These are phyloP conservation scores for Diphasiastrum complanatum DNA, from an alignment of 83 land plant genomes.

Conservation along the genomic window DNA sequence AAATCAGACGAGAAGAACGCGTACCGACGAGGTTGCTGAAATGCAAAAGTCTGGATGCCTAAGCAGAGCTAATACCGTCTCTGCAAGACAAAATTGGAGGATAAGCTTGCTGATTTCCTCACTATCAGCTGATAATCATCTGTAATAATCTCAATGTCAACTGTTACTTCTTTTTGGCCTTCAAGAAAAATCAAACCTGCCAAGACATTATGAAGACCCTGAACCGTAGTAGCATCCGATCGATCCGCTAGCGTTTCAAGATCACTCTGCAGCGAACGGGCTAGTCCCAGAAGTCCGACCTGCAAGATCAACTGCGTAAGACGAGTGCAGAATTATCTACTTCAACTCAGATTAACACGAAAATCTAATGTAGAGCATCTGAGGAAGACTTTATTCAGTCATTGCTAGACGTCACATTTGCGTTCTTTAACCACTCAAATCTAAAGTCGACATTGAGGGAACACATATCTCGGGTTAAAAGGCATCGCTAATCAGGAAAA, in stretches of 20 bases:
- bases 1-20: not conserved
- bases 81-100: not conserved
- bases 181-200: not conserved
- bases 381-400: too few species aligned
- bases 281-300: constrained; percentile 12
- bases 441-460: too few species aligned
- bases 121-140: too few species aligned
- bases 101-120: too few species aligned
- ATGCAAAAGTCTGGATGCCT: constrained; percentile 14
- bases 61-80: constrained; percentile 5
- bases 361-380: too few species aligned
- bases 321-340: too few species aligned
- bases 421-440: too few species aligned
- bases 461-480: not conserved
- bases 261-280: constrained; percentile 8
- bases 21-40: constrained; percentile 12
- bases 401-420: too few species aligned
- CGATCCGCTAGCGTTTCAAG: constrained; percentile 10
- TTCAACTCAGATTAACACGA: too few species aligned
- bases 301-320: too few species aligned
- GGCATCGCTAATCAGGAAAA: too few species aligned
- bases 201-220: constrained; percentile 5
- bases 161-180: not conserved
- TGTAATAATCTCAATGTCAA: too few species aligned
- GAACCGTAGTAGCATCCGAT: not conserved